phyloP scores from a whole-genome alignment of 129 eudicot species.

The Chrysanthemum seticuspe region DNA sequence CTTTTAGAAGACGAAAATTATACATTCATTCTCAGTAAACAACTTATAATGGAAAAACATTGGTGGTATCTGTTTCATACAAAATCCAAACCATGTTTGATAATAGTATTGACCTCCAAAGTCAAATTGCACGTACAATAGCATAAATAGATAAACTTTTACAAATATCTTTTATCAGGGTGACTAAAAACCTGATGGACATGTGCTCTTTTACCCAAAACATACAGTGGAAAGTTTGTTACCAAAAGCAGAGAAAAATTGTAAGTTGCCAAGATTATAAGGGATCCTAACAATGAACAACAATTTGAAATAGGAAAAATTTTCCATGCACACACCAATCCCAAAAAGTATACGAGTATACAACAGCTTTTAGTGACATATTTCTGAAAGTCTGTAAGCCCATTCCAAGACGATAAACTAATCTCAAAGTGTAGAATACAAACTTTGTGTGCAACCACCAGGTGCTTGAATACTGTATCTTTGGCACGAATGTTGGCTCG shows the following conservation, averaged over 20 bases:
- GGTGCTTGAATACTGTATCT: no score
- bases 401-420: background rate
- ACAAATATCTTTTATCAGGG: no score
- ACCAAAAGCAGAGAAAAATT: no score
- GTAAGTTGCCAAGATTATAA: no score
- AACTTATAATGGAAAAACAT: background rate
- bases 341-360: conserved; percentile 24
- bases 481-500: no score
- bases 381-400: background rate
- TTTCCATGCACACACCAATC: conserved; percentile 23
- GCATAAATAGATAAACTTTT: no score
- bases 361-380: conserved; percentile 18
- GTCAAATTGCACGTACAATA: no score
- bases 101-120: no score
- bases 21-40: background rate
- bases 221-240: no score
- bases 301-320: conserved; percentile 2
- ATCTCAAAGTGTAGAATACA: conserved; percentile 6
- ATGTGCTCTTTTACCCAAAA: no score
- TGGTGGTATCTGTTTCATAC: background rate
- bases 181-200: no score
- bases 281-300: conserved; percentile 10
- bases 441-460: background rate
- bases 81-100: no score
- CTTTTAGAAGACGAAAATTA: background rate